phyloP scores from a whole-genome alignment of 805 yeast species.

The Monosporozyma solicola region DNA sequence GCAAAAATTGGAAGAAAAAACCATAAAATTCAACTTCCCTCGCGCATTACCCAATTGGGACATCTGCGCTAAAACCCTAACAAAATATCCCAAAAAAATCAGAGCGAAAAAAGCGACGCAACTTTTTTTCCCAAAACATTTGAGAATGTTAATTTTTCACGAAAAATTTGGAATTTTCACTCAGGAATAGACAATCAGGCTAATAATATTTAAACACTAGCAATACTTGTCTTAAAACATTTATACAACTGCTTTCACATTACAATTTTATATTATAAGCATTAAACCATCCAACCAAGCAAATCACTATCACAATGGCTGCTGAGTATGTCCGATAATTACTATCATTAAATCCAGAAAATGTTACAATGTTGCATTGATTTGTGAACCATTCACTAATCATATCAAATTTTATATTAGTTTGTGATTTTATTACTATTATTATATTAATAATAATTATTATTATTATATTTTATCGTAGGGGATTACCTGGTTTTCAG shows the following conservation, averaged over 20 bases:
- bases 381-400: background rate
- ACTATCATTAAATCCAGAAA: background rate
- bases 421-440: background rate
- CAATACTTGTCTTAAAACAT: background rate
- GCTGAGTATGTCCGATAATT: constrained; percentile 28
- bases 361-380: constrained; percentile 10
- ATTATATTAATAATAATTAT: background rate
- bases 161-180: background rate
- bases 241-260: background rate
- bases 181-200: background rate
- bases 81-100: background rate
- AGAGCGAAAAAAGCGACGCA: background rate
- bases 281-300: constrained; percentile 12
- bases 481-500: constrained; percentile 23
- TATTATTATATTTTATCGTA: constrained; percentile 9
- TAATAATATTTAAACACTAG: background rate
- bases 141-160: background rate
- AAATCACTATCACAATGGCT: constrained; percentile 26
- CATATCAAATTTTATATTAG: background rate
- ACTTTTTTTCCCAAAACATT: background rate
- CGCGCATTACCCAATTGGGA: no score
- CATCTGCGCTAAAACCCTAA: background rate
- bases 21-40: no score
- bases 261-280: background rate
- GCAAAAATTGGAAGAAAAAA: no score